Percentiles rank a stretch among this genome's conserved stretches.
Evolutionary conservation across 345 rosid species (phyloP).

Genomic region (Euclidium syriacum): DNA sequence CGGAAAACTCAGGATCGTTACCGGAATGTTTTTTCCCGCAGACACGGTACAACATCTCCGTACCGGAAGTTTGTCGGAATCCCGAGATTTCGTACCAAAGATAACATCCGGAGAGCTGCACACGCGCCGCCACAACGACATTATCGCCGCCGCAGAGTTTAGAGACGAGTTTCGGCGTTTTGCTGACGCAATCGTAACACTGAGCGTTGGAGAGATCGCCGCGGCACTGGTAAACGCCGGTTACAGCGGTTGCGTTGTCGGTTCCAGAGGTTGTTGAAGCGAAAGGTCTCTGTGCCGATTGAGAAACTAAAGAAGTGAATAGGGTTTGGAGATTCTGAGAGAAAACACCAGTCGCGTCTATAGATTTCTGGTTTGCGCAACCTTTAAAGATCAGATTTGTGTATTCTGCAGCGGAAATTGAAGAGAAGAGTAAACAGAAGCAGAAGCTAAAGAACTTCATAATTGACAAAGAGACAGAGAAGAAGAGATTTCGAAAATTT

Average conservation of each 20-base stretch:
- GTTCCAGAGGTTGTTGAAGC: conserved; percentile 49
- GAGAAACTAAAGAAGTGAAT: conserved; percentile 50
- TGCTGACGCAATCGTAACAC: conserved; percentile 56
- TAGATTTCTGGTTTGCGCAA: conserved; percentile 59
- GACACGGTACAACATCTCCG: conserved; percentile 44
- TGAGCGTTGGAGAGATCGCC: conserved; percentile 61
- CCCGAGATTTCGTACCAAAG: conserved; percentile 55
- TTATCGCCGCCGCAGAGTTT: conserved; percentile 50
- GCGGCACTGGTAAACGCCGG: conserved; percentile 79
- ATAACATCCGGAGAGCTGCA: conserved; percentile 67
- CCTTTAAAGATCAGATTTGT: conserved; percentile 66
- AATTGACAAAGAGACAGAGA: conserved; percentile 20
- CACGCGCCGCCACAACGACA: conserved; percentile 49
- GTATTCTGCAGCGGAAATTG: conserved; percentile 35
- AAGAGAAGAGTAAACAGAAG: conserved; percentile 9
- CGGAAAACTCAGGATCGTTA: conserved; percentile 27
- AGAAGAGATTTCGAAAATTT: not conserved
- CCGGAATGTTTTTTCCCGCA: conserved; percentile 44
- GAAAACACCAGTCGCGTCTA: conserved; percentile 54
- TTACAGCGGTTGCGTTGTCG: conserved; percentile 41
- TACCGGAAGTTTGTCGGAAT: conserved; percentile 45
- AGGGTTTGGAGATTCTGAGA: conserved; percentile 58
- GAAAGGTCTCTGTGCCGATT: conserved; percentile 46
- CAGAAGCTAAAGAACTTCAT: conserved; percentile 23
- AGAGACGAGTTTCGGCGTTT: conserved; percentile 39